A percentile compares a stretch with the other conserved stretches of the same genome.
Conservation (phyloP, 768 basidiomycete species). For the Lactifluus volemus region DNA sequence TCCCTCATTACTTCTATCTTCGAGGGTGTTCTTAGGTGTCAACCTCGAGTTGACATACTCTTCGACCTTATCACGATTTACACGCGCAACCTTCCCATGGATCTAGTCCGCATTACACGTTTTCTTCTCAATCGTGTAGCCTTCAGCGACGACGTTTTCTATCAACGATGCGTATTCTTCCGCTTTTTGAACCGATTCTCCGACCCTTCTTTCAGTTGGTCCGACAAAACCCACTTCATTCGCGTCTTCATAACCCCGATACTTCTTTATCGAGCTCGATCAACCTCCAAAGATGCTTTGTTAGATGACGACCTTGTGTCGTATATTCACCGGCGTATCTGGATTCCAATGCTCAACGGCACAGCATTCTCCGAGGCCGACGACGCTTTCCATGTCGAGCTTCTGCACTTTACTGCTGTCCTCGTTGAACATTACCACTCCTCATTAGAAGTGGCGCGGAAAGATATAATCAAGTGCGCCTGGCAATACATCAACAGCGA, state of each 20-base stretch:
- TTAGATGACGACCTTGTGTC: slow-evolving; percentile 64
- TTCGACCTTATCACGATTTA: slow-evolving; percentile 83
- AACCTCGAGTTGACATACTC: slow-evolving; percentile 77
- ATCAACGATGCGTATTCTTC: slow-evolving; percentile 74
- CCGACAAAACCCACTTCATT: slow-evolving; percentile 71
- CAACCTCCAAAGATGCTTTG: slow-evolving; percentile 46
- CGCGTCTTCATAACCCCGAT: slow-evolving; percentile 85
- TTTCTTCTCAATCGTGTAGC: slow-evolving; percentile 88
- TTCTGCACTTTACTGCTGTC: slow-evolving; percentile 81
- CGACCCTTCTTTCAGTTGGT: slow-evolving; percentile 49
- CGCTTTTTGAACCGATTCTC: slow-evolving; percentile 85
- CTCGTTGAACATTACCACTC: slow-evolving; percentile 78
- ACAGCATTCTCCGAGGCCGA: slow-evolving; percentile 49
- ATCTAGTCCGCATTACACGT: slow-evolving; percentile 65
- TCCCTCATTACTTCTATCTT: slow-evolving; percentile 70
- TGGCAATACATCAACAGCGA: slow-evolving; percentile 84
- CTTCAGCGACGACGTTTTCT: slow-evolving; percentile 53
- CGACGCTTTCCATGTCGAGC: slow-evolving; percentile 85
- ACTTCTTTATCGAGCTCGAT: slow-evolving; percentile 64
- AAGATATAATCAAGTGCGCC: slow-evolving; percentile 88
- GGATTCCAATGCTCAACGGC: slow-evolving; percentile 66
- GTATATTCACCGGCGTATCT: slow-evolving; percentile 64
- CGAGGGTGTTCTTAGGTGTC: slow-evolving; percentile 55
- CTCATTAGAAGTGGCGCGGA: slow-evolving; percentile 75
- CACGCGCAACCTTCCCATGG: slow-evolving; percentile 71